These are phyloP conservation scores for Cyberlindnera galapagoensis DNA, from an alignment of 805 yeast species.

Conservation along the genomic window DNA sequence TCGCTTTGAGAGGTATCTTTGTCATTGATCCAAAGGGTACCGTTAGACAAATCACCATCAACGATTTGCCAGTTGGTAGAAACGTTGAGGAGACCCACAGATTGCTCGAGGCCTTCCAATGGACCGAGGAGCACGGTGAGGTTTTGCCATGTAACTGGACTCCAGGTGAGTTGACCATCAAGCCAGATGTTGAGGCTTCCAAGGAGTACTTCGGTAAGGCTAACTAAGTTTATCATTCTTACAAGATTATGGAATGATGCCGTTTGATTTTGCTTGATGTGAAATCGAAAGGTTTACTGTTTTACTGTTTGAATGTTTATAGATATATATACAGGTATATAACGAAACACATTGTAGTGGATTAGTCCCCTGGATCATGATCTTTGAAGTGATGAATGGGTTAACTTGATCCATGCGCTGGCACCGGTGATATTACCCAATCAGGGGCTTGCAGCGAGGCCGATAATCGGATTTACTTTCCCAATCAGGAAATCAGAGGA, in stretches of 20 bases:
- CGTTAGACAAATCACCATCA: slow-evolving; percentile 95
- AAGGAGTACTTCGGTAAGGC: slow-evolving; percentile 72
- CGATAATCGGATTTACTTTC: too few species aligned
- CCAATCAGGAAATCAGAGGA: too few species aligned
- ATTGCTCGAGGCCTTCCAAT: slow-evolving; percentile 98
- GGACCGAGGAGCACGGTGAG: slow-evolving; percentile 98
- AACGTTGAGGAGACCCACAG: slow-evolving; percentile 97
- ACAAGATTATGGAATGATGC: too few species aligned
- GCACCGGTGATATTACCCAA: too few species aligned
- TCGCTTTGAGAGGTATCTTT: slow-evolving; percentile 97
- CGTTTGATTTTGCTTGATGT: slow-evolving; percentile 2
- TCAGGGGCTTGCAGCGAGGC: too few species aligned
- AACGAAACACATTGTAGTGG: too few species aligned
- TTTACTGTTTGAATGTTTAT: too few species aligned
- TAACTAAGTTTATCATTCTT: too few species aligned
- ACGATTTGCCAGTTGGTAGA: slow-evolving; percentile 99
- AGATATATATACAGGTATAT: too few species aligned
- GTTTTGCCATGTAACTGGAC: slow-evolving; percentile 99
- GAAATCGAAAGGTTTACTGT: not conserved
- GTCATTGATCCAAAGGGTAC: slow-evolving; percentile 93
- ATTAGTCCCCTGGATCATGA: too few species aligned
- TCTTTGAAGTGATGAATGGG: too few species aligned
- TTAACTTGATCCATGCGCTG: too few species aligned
- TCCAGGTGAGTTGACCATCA: slow-evolving; percentile 89
- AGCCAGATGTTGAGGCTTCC: slow-evolving; percentile 71